These are phyloP conservation scores for Pleurotus salmoneostramineus DNA, from an alignment of 768 basidiomycete genomes.

Conservation along the genomic window DNA sequence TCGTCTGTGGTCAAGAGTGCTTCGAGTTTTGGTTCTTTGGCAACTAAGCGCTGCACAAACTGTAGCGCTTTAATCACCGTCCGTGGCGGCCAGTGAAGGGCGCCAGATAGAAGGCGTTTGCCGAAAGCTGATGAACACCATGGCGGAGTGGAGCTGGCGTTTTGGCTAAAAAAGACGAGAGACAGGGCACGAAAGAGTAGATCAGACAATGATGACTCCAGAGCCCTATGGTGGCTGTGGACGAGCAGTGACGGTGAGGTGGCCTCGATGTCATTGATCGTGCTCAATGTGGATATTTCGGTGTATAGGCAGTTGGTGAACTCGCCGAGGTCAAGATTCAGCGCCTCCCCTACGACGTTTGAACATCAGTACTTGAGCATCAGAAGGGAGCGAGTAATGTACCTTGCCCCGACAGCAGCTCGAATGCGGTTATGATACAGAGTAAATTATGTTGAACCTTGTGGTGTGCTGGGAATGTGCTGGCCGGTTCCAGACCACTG, in stretches of 20 bases:
- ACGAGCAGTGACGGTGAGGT: slow-evolving; percentile 27
- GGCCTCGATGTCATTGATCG: slow-evolving; percentile 62
- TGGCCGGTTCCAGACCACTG: not conserved
- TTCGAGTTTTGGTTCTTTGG: slow-evolving; percentile 77
- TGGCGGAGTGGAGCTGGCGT: slow-evolving; percentile 39
- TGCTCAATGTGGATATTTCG: slow-evolving; percentile 71
- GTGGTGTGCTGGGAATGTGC: slow-evolving; percentile 26
- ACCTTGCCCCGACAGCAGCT: slow-evolving; percentile 96
- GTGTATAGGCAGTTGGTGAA: slow-evolving; percentile 84
- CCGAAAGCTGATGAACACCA: slow-evolving; percentile 88
- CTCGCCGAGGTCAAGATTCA: slow-evolving; percentile 91
- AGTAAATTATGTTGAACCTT: slow-evolving; percentile 59
- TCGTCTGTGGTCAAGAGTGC: slow-evolving; percentile 87
- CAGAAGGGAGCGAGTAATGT: slow-evolving; percentile 12
- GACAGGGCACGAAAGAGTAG: slow-evolving; percentile 85
- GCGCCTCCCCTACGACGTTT: slow-evolving; percentile 74
- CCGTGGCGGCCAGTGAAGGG: slow-evolving; percentile 75
- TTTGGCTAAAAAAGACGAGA: slow-evolving; percentile 64
- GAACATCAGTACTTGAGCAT: not conserved
- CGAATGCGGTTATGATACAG: slow-evolving; percentile 96
- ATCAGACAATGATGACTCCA: slow-evolving; percentile 33
- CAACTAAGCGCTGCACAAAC: slow-evolving; percentile 69
- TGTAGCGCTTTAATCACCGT: slow-evolving; percentile 65
- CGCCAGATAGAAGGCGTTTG: slow-evolving; percentile 82
- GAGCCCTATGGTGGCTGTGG: slow-evolving; percentile 22